Evolutionary conservation across 305 asterid species (phyloP).

Genomic region (Fraxinus albicans): DNA sequence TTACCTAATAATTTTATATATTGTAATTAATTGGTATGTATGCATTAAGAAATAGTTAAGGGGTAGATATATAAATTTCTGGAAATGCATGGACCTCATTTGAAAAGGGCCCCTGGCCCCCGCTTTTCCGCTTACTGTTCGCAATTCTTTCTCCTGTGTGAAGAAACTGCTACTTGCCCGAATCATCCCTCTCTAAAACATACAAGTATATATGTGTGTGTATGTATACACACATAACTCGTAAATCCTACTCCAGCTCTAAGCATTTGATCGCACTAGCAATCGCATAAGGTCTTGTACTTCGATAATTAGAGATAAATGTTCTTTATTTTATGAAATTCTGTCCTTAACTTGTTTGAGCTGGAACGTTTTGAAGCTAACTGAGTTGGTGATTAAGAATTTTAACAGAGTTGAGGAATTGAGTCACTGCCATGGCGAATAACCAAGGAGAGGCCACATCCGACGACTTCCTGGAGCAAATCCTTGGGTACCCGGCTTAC

Average conservation of each 20-base stretch:
- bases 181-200: neutral
- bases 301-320: neutral
- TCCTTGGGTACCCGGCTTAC: constrained; percentile 48
- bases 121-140: constrained; percentile 24
- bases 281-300: neutral
- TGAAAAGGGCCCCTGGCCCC: constrained; percentile 21
- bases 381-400: constrained; percentile 4
- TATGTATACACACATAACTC: neutral
- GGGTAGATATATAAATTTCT: constrained; percentile 22
- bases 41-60: neutral
- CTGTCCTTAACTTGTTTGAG: neutral
- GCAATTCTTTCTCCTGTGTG: constrained; percentile 20
- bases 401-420: constrained; percentile 2
- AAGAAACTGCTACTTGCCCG: constrained; percentile 20
- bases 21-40: neutral
- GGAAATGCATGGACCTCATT: constrained; percentile 3
- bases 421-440: constrained; percentile 37
- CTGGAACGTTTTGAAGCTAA: neutral
- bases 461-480: constrained; percentile 54
- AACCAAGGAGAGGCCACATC: constrained; percentile 41
- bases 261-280: neutral
- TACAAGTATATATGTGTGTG: neutral
- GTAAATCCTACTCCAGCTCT: neutral
- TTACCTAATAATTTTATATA: no score
- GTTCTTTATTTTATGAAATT: neutral